Evolutionary conservation across 176 grass and related monocot genomes (phyloP).

Genomic region (Bothriochloa decipiens): DNA sequence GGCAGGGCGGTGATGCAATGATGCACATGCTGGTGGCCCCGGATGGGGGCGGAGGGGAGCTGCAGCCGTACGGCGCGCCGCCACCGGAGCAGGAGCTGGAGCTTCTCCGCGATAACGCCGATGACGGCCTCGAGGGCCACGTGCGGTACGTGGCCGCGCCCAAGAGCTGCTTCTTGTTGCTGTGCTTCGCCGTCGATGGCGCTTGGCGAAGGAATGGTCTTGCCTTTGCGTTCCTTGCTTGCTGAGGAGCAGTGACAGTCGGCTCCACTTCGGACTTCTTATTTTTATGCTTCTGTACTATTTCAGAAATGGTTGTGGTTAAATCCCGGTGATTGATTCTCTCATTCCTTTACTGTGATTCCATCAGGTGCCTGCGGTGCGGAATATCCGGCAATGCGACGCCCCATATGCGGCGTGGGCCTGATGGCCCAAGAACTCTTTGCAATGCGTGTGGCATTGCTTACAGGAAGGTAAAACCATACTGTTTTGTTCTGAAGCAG

Average conservation of each 20-base stretch:
- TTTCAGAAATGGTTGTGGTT: slow-evolving; percentile 7
- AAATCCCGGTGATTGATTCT: slow-evolving; percentile 2
- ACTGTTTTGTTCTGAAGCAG: neutral
- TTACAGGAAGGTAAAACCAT: slow-evolving; percentile 68
- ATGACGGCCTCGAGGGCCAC: slow-evolving; percentile 56
- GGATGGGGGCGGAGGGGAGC: slow-evolving; percentile 53
- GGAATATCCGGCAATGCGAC: slow-evolving; percentile 80
- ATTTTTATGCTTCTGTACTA: slow-evolving; percentile 22
- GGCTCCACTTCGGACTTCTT: slow-evolving; percentile 12
- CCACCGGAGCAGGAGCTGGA: slow-evolving; percentile 53
- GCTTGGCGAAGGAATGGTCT: neutral
- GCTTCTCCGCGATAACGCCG: slow-evolving; percentile 47
- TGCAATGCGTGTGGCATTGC: slow-evolving; percentile 94
- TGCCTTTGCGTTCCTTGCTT: slow-evolving; percentile 5
- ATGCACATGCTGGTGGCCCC: slow-evolving; percentile 67
- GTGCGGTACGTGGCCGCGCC: slow-evolving; percentile 49
- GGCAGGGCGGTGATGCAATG: slow-evolving; percentile 63
- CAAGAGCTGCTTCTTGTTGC: neutral
- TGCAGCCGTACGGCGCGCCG: slow-evolving; percentile 24
- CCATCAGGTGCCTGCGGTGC: slow-evolving; percentile 69
- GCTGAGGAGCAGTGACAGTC: slow-evolving; percentile 20
- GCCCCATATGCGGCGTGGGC: slow-evolving; percentile 88
- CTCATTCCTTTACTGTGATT: slow-evolving; percentile 35
- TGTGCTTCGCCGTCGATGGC: neutral
- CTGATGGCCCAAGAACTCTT: slow-evolving; percentile 88